Evolutionary conservation across 108 stramenopile species (phyloP).

Genomic region (Pseudonitzschia pungens): DNA sequence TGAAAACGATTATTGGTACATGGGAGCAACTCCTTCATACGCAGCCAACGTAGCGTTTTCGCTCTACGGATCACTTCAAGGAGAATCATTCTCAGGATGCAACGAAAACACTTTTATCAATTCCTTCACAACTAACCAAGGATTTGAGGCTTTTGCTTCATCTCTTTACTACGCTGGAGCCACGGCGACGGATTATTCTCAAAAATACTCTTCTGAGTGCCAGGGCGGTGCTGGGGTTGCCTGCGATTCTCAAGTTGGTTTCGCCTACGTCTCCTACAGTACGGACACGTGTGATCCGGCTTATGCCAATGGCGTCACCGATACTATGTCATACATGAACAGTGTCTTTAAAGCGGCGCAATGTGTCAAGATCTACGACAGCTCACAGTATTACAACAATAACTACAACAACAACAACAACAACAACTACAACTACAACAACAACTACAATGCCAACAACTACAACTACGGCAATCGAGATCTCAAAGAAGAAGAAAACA

Average conservation of each 20-base stretch:
- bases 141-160: conserved; percentile 30
- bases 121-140: conserved; percentile 55
- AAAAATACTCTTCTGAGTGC: conserved; percentile 23
- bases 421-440: conserved; percentile 1
- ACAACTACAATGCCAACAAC: background rate
- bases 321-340: conserved; percentile 25
- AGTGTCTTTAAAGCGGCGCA: conserved; percentile 25
- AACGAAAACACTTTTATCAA: conserved; percentile 53
- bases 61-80: conserved; percentile 49
- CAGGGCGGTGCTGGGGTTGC: conserved; percentile 28
- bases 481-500: conserved; percentile 11
- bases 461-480: conserved; percentile 3
- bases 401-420: background rate
- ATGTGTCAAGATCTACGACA: conserved; percentile 38
- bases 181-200: conserved; percentile 14
- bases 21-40: conserved; percentile 44
- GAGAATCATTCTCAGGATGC: conserved; percentile 29
- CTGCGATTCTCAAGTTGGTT: conserved; percentile 33
- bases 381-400: conserved; percentile 13
- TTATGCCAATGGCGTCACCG: conserved; percentile 25
- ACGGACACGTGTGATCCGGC: conserved; percentile 23
- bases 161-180: conserved; percentile 39
- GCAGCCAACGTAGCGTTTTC: conserved; percentile 65
- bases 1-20: conserved; percentile 53
- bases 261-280: conserved; percentile 22